Conservation (phyloP, 1,284 basidiomycete species). For the Cryptococcus amylolentus region DNA sequence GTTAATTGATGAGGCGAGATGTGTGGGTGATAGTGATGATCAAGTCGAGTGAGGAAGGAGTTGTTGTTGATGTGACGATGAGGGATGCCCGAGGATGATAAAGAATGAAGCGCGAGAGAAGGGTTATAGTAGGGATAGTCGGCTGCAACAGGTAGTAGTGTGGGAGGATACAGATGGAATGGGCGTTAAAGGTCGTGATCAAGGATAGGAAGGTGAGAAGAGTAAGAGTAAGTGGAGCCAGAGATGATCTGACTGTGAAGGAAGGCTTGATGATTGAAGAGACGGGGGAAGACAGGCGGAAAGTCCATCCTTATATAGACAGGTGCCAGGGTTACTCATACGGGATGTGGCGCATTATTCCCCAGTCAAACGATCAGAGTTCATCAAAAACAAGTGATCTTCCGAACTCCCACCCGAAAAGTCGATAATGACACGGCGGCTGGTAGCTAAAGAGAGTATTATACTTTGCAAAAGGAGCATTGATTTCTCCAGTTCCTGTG, state of each 20-base stretch:
- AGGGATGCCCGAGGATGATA: background rate
- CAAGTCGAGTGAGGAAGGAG: slow-evolving; percentile 1
- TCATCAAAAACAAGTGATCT: too few species aligned
- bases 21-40: slow-evolving; percentile 2
- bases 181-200: background rate
- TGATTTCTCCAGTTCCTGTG: too few species aligned
- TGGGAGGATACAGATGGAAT: background rate
- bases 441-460: too few species aligned
- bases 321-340: too few species aligned
- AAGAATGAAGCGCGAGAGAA: background rate
- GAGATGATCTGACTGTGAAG: background rate
- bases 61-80: background rate
- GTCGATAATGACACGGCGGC: too few species aligned
- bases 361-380: too few species aligned
- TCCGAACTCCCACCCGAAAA: too few species aligned
- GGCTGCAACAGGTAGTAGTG: background rate
- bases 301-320: too few species aligned
- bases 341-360: too few species aligned
- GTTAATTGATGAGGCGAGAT: background rate
- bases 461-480: too few species aligned
- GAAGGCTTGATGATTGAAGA: background rate
- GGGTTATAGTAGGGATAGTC: background rate
- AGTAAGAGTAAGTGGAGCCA: background rate
- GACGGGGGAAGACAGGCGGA: background rate
- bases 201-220: background rate